phyloP scores from a whole-genome alignment of 1,284 basidiomycete genomes.

The Ceratobasidium sp. region DNA sequence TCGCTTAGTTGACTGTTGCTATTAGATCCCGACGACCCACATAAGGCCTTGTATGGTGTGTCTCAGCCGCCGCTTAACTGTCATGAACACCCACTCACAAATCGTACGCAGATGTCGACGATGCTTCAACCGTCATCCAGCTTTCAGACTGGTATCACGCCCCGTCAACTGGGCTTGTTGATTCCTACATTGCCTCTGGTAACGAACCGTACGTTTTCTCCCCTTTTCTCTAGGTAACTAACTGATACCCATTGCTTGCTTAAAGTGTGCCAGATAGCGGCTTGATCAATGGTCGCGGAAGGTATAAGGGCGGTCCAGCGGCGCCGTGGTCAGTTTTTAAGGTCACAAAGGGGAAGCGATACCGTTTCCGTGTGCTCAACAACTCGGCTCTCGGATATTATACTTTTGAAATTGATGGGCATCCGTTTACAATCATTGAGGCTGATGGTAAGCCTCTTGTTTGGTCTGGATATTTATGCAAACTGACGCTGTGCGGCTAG shows the following conservation, averaged over 20 bases:
- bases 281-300: conserved; percentile 67
- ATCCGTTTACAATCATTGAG: conserved; percentile 55
- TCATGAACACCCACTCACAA: background rate
- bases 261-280: conserved; percentile 60
- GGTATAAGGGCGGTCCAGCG: conserved; percentile 58
- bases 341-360: conserved; percentile 58
- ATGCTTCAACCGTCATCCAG: conserved; percentile 57
- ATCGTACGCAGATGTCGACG: conserved; percentile 36
- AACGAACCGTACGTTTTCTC: conserved; percentile 44
- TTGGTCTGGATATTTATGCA: too few relatives aligned
- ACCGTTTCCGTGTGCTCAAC: conserved; percentile 69
- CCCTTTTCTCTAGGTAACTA: conserved; percentile 44
- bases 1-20: background rate
- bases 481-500: background rate
- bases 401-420: conserved; percentile 52
- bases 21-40: conserved; percentile 40
- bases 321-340: conserved; percentile 57
- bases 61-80: background rate
- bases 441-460: conserved; percentile 53
- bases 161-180: conserved; percentile 49
- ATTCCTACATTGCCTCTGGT: conserved; percentile 23
- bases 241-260: conserved; percentile 48
- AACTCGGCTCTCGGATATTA: conserved; percentile 55
- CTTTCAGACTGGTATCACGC: conserved; percentile 63
- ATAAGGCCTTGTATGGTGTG: conserved; percentile 27